Percentiles rank a stretch among this genome's conserved stretches.
Conservation (phyloP, 352 stramenopile species). For the Pythium scleroteichum region DNA sequence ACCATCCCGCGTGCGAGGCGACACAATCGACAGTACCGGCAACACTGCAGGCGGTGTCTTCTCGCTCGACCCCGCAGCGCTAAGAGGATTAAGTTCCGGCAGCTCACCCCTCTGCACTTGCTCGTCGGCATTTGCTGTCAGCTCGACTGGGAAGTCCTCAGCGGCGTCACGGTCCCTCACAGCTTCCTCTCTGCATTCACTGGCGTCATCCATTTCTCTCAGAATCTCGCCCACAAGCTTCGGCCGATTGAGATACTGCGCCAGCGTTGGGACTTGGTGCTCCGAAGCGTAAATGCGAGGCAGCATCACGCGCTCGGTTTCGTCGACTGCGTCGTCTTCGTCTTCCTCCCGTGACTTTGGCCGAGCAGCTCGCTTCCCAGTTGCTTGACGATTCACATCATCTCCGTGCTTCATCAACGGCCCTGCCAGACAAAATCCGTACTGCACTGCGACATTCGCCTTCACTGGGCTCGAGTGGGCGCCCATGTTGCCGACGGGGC, state of each 20-base stretch:
- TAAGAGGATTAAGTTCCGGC: too few relatives aligned
- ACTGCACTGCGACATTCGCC: too few relatives aligned
- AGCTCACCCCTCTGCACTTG: not conserved
- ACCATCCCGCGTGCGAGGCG: conserved; percentile 42
- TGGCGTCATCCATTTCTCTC: conserved; percentile 5
- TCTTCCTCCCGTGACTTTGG: conserved; percentile 42
- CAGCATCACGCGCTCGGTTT: not conserved
- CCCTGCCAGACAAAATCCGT: too few relatives aligned
- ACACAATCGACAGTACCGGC: conserved; percentile 51
- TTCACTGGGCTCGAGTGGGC: not conserved
- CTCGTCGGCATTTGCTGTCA: not conserved
- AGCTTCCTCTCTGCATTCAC: not conserved
- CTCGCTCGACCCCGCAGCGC: not conserved
- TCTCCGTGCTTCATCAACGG: too few relatives aligned
- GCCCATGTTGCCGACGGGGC: not conserved
- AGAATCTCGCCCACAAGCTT: conserved; percentile 27
- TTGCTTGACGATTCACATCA: not conserved
- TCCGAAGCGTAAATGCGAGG: not conserved
- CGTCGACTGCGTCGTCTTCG: not conserved
- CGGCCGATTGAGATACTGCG: conserved; percentile 28
- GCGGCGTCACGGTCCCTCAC: not conserved
- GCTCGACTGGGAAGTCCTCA: not conserved
- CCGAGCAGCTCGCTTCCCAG: conserved; percentile 3
- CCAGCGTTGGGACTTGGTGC: conserved; percentile 5
- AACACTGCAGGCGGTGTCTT: conserved; percentile 19